phyloP scores from a whole-genome alignment of 495 filamentous ascomycete species.

The Lasiosphaeris hirsuta region DNA sequence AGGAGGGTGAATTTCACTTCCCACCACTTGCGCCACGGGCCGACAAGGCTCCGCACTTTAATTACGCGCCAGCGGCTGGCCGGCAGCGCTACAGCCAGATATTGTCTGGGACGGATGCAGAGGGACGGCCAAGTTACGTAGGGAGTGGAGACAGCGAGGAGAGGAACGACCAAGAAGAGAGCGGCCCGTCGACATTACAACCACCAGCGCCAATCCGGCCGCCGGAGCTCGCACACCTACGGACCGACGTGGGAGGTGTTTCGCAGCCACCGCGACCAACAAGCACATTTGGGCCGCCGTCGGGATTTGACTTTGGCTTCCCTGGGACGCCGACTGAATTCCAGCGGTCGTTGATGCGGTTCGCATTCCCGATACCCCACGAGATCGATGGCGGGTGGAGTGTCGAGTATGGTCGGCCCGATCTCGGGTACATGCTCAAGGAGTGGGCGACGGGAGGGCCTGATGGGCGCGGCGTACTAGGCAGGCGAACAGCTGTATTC shows the following conservation, averaged over 20 bases:
- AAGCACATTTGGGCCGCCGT: slow-evolving; percentile 43
- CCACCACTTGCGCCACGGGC: slow-evolving; percentile 42
- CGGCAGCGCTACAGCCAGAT: slow-evolving; percentile 35
- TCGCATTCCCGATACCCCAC: slow-evolving; percentile 67
- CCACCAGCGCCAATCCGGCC: slow-evolving; percentile 25
- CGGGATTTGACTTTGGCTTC: slow-evolving; percentile 72
- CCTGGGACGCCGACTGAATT: slow-evolving; percentile 71
- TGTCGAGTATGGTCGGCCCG: slow-evolving; percentile 89
- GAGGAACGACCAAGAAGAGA: slow-evolving; percentile 11
- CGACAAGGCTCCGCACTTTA: slow-evolving; percentile 45
- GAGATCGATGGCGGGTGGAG: slow-evolving; percentile 78
- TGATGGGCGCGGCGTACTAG: slow-evolving; percentile 63
- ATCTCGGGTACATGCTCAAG: slow-evolving; percentile 77
- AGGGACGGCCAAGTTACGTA: slow-evolving; percentile 27
- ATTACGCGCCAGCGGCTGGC: slow-evolving; percentile 49
- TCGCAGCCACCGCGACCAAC: slow-evolving; percentile 32
- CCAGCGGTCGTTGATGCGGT: slow-evolving; percentile 80
- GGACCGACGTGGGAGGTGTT: slow-evolving; percentile 38
- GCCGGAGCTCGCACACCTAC: slow-evolving; percentile 51
- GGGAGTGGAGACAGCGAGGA: slow-evolving; percentile 22
- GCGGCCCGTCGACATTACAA: slow-evolving; percentile 12
- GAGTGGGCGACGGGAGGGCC: slow-evolving; percentile 64
- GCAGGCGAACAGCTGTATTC: slow-evolving; percentile 83
- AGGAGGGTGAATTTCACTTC: slow-evolving; percentile 52
- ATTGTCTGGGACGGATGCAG: slow-evolving; percentile 20